phyloP scores from a whole-genome alignment of 2,329 filamentous ascomycete species.

The Lomentospora prolificans region DNA sequence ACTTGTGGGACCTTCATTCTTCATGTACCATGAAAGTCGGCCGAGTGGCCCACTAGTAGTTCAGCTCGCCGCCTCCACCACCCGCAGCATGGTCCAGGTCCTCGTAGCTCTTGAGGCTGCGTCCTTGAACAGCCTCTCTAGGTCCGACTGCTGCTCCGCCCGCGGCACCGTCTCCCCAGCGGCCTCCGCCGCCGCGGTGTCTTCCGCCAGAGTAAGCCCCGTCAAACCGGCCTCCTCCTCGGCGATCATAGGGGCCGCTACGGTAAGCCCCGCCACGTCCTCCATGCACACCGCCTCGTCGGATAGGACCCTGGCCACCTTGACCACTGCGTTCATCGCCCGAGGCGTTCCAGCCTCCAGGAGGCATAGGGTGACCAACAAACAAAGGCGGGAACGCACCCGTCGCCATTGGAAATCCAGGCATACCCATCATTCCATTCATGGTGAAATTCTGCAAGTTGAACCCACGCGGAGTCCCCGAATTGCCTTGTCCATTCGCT shows the following conservation, averaged over 20 bases:
- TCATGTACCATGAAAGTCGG: not conserved
- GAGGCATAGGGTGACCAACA: conserved; percentile 28
- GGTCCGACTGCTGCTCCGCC: conserved; percentile 72
- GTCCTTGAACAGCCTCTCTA: conserved; percentile 81
- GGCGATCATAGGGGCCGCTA: conserved; percentile 65
- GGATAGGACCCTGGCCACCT: conserved; percentile 49
- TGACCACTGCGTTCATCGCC: conserved; percentile 44
- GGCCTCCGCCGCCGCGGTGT: conserved; percentile 38
- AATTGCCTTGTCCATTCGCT: conserved; percentile 61
- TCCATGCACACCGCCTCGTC: conserved; percentile 51
- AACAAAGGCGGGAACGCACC: conserved; percentile 46
- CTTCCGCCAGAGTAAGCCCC: conserved; percentile 15
- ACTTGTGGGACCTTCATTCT: not conserved
- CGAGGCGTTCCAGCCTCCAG: conserved; percentile 38
- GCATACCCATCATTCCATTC: conserved; percentile 47
- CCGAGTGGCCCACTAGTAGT: conserved; percentile 54
- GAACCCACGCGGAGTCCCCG: conserved; percentile 86
- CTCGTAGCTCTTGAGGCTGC: conserved; percentile 93
- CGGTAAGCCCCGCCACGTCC: conserved; percentile 44
- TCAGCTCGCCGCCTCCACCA: conserved; percentile 70
- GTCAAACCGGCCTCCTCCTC: conserved; percentile 45
- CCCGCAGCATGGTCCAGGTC: conserved; percentile 81
- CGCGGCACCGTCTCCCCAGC: conserved; percentile 64
- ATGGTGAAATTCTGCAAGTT: conserved; percentile 66
- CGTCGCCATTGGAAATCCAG: conserved; percentile 44